Conservation (phyloP, 2,329 filamentous ascomycete genomes). For the Diaporthe sp. region DNA sequence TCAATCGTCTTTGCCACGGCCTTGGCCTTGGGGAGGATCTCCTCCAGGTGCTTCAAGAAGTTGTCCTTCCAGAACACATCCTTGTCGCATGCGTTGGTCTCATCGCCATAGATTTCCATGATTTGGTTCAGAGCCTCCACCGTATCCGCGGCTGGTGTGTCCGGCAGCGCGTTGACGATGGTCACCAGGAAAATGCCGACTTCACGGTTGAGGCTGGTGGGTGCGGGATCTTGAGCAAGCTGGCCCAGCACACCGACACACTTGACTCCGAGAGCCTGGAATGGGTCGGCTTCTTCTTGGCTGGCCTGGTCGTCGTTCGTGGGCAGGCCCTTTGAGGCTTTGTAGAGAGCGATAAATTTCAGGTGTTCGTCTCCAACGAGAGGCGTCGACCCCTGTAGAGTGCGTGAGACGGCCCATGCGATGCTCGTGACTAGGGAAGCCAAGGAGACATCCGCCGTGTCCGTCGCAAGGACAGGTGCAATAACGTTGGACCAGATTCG, state of each 20-base stretch:
- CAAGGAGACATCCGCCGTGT: conserved; percentile 70
- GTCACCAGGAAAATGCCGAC: conserved; percentile 72
- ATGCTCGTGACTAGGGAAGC: conserved; percentile 73
- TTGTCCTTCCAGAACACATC: conserved; percentile 73
- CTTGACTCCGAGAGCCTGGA: conserved; percentile 72
- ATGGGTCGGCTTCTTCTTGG: conserved; percentile 60
- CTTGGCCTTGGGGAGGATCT: conserved; percentile 62
- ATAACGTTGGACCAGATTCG: conserved; percentile 69
- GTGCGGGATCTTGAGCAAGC: conserved; percentile 66
- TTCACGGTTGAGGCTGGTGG: conserved; percentile 66
- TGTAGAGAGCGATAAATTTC: conserved; percentile 74
- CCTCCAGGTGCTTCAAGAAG: conserved; percentile 69
- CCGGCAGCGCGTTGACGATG: conserved; percentile 61
- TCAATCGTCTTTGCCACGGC: conserved; percentile 70
- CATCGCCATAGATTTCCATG: conserved; percentile 75
- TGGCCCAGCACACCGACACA: conserved; percentile 74
- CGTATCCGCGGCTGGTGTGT: conserved; percentile 65
- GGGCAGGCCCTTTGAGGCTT: conserved; percentile 60
- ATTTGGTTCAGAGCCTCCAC: conserved; percentile 75
- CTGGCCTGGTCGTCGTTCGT: conserved; percentile 33
- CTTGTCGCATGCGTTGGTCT: conserved; percentile 65
- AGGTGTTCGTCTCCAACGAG: conserved; percentile 65
- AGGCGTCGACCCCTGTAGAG: conserved; percentile 60
- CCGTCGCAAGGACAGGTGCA: conserved; percentile 65
- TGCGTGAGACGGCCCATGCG: conserved; percentile 72